These are phyloP conservation scores for Saturnispora halmiae DNA, from an alignment of 805 yeast species.

Conservation along the genomic window DNA sequence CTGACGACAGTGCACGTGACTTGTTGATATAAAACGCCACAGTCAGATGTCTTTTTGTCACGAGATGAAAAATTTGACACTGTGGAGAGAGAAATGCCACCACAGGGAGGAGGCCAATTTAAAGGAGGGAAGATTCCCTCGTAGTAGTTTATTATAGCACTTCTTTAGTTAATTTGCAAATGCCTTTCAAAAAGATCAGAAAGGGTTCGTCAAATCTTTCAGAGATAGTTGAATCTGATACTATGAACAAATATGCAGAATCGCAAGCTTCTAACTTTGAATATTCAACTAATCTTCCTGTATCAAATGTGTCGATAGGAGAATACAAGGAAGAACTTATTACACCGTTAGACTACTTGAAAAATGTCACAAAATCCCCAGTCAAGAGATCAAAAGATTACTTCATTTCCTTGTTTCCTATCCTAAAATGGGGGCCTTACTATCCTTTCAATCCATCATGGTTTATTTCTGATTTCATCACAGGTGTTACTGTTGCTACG, in stretches of 20 bases:
- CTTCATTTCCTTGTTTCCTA: slow-evolving; percentile 62
- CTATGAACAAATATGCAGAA: background rate
- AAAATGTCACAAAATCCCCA: slow-evolving; percentile 31
- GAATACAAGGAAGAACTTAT: slow-evolving; percentile 22
- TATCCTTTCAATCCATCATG: slow-evolving; percentile 58
- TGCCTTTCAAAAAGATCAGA: background rate
- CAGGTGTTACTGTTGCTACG: slow-evolving; percentile 89
- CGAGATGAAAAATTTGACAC: background rate
- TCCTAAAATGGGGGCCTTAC: slow-evolving; percentile 73
- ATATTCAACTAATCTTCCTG: background rate
- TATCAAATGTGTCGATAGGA: background rate
- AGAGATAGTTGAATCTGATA: background rate
- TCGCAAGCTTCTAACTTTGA: slow-evolving; percentile 1
- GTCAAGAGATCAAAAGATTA: slow-evolving; percentile 36
- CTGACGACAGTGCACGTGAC: slow-evolving; percentile 1
- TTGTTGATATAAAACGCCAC: background rate
- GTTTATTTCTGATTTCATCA: slow-evolving; percentile 75
- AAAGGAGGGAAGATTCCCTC: background rate
- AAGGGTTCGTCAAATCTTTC: background rate
- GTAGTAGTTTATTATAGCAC: background rate
- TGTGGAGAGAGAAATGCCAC: background rate
- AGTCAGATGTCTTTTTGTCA: background rate
- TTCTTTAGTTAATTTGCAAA: background rate
- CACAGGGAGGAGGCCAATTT: background rate
- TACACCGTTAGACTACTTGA: slow-evolving; percentile 22